Conservation (phyloP, 75 land plant genomes). For the Picea sitchensis region DNA sequence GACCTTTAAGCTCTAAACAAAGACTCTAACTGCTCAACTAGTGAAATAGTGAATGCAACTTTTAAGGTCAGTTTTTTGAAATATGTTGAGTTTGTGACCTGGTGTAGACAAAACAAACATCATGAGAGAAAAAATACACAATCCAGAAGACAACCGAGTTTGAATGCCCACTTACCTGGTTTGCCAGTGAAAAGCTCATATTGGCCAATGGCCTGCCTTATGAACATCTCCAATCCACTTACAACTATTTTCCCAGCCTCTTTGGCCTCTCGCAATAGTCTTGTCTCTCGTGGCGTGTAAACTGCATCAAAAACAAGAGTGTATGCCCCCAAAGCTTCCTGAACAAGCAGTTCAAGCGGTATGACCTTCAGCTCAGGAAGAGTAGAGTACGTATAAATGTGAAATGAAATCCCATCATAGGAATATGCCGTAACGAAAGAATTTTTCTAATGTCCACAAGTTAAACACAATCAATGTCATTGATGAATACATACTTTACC, state of each 20-base stretch:
- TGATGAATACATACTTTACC: too few species aligned
- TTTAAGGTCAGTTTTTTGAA: too few species aligned
- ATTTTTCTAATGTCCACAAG: not conserved
- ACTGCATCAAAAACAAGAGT: conserved; percentile 76
- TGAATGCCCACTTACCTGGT: conserved; percentile 28
- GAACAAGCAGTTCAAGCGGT: conserved; percentile 1
- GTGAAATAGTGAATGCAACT: too few species aligned
- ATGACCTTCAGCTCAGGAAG: not conserved
- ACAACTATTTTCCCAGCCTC: conserved; percentile 60
- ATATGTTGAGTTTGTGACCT: too few species aligned
- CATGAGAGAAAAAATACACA: too few species aligned
- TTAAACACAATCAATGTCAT: not conserved
- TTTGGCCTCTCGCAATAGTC: conserved; percentile 56
- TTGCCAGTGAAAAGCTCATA: conserved; percentile 57
- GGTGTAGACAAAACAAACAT: too few species aligned
- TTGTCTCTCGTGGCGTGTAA: conserved; percentile 59
- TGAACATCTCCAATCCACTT: conserved; percentile 81
- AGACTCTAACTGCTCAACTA: not conserved
- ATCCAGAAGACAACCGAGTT: not conserved
- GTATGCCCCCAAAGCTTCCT: conserved; percentile 60
- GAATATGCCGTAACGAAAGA: too few species aligned
- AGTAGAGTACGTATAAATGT: too few species aligned
- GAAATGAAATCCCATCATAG: too few species aligned
- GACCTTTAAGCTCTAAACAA: not conserved
- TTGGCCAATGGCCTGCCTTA: conserved; percentile 69